Evolutionary conservation across 2,329 filamentous ascomycete species (phyloP).

Genomic region (Aspergillus transmontanensis): DNA sequence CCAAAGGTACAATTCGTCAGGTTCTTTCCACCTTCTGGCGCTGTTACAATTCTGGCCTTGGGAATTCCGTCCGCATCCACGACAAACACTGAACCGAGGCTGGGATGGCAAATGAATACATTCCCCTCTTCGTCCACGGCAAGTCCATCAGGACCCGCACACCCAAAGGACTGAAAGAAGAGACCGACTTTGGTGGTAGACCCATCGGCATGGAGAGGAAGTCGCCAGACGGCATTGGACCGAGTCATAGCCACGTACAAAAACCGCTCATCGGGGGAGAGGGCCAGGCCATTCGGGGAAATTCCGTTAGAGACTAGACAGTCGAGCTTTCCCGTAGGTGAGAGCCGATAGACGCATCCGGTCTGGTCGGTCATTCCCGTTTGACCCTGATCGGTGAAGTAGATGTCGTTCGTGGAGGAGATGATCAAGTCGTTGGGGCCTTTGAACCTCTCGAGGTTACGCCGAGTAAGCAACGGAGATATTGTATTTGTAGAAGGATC

Average conservation of each 20-base stretch:
- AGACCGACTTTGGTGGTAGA: conserved; percentile 15
- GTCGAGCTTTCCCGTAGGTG: not conserved
- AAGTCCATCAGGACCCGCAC: not conserved
- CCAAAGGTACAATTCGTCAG: not conserved
- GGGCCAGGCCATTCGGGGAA: conserved; percentile 44
- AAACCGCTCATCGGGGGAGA: conserved; percentile 43
- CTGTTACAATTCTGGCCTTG: not conserved
- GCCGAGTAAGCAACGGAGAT: conserved; percentile 25
- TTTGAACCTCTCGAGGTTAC: conserved; percentile 48
- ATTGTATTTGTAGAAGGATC: not conserved
- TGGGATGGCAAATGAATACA: not conserved
- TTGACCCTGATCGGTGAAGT: conserved; percentile 51
- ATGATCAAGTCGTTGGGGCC: conserved; percentile 47
- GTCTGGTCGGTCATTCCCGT: conserved; percentile 48
- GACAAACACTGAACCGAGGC: not conserved
- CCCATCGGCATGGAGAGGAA: conserved; percentile 43
- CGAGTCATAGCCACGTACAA: conserved; percentile 42
- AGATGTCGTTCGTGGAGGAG: conserved; percentile 41
- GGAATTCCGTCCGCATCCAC: not conserved
- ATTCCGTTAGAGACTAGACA: conserved; percentile 33
- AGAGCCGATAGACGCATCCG: conserved; percentile 11
- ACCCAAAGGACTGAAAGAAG: not conserved
- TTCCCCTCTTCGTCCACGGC: not conserved
- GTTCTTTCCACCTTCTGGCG: not conserved
- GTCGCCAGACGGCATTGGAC: conserved; percentile 46